Evolutionary conservation across 1,284 basidiomycete genomes (phyloP).

Genomic region (Exobasidium cylindrosporum): DNA sequence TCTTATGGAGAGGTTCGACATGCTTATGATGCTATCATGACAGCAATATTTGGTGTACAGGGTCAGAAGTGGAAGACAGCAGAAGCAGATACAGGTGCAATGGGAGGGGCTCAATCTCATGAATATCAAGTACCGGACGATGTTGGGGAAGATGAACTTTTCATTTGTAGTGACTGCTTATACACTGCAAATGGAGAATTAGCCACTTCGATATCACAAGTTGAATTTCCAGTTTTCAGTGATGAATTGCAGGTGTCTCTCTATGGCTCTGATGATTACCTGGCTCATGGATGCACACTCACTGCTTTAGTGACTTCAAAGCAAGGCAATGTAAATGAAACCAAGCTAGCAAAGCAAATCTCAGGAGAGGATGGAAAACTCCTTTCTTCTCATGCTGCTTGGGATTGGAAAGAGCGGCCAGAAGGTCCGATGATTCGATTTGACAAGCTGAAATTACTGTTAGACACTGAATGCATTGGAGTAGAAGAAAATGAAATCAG

Average conservation of each 20-base stretch:
- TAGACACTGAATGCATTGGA: slow-evolving; percentile 32
- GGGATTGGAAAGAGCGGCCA: slow-evolving; percentile 45
- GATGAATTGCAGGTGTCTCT: slow-evolving; percentile 30
- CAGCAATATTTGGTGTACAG: slow-evolving; percentile 13
- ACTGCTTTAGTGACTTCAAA: slow-evolving; percentile 32
- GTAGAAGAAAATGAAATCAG: slow-evolving; percentile 34
- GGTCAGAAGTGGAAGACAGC: slow-evolving; percentile 35
- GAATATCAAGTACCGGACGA: slow-evolving; percentile 53
- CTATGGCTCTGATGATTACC: slow-evolving; percentile 22
- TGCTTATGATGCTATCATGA: slow-evolving; percentile 51
- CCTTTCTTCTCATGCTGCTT: slow-evolving; percentile 6
- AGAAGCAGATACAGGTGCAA: slow-evolving; percentile 56
- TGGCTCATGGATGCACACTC: slow-evolving; percentile 26
- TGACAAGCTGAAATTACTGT: slow-evolving; percentile 22
- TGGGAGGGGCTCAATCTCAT: slow-evolving; percentile 55
- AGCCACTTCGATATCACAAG: slow-evolving; percentile 33
- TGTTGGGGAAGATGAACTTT: slow-evolving; percentile 55
- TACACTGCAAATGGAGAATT: slow-evolving; percentile 54
- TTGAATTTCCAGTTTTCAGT: slow-evolving; percentile 16
- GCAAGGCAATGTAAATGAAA: slow-evolving; percentile 29
- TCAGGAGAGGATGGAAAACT: slow-evolving; percentile 1
- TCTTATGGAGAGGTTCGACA: slow-evolving; percentile 50
- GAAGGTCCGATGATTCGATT: slow-evolving; percentile 41
- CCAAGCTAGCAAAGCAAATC: slow-evolving; percentile 34
- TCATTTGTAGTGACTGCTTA: slow-evolving; percentile 48